Percentiles rank a stretch among this genome's conserved stretches.
phyloP scores from a whole-genome alignment of 441 rosid species.

The Biscutella laevigata region DNA sequence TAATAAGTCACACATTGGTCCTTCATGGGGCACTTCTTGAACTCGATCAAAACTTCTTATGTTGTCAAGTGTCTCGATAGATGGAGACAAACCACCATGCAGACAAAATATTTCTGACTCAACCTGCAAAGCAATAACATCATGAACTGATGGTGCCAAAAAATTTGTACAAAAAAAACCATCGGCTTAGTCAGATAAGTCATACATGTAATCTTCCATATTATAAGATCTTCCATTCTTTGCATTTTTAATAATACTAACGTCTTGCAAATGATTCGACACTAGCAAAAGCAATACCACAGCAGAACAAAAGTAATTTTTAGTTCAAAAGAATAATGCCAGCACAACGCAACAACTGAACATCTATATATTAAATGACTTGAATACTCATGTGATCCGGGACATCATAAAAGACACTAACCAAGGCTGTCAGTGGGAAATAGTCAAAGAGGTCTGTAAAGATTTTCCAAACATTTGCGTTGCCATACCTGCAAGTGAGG shows the following conservation, averaged over 20 bases:
- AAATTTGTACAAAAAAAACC: not conserved
- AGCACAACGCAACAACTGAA: not conserved
- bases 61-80: conserved; percentile 89
- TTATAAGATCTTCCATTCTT: conserved; percentile 10
- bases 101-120: conserved; percentile 94
- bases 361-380: not conserved
- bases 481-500: conserved; percentile 64
- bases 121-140: conserved; percentile 43
- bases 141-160: not conserved
- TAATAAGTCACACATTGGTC: conserved; percentile 93
- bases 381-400: too few species aligned
- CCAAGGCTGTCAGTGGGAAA: conserved; percentile 92
- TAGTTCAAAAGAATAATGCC: conserved; percentile 7
- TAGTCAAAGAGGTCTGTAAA: conserved; percentile 90
- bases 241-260: conserved; percentile 18
- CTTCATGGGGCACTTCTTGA: conserved; percentile 98
- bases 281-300: conserved; percentile 13
- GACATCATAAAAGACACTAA: too few species aligned
- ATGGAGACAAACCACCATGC: conserved; percentile 91
- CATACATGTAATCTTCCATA: conserved; percentile 12
- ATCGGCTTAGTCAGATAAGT: not conserved
- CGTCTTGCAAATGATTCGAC: conserved; percentile 20
- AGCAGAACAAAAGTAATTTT: conserved; percentile 5
- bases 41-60: conserved; percentile 89
- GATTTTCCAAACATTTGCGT: conserved; percentile 85